Evolutionary conservation across 2,329 filamentous ascomycete genomes (phyloP), one percentile per base, ranked within the genome.

Genomic region (Arthrinium puccinioides): DNA sequence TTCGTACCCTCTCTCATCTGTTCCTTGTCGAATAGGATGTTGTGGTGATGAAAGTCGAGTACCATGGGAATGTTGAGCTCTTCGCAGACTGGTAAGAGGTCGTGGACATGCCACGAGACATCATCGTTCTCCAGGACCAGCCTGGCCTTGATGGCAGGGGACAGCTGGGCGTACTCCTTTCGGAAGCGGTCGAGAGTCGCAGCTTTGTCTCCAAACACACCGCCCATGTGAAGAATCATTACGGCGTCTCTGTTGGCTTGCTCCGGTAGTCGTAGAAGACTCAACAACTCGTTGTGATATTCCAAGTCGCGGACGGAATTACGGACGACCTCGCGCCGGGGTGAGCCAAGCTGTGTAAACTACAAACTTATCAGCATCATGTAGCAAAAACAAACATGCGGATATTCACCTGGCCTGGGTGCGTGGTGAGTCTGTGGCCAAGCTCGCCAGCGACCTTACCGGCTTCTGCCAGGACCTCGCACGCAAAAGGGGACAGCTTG

Each of bases 91-190:
- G 90, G 89, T 0, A 97, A 68, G 6, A 97, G 64, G 51, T 97
- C 89, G 50, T 96, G 89, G 0, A 95, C 86, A n/a, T 77, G 82
- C 84, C 87, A 97, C 25, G 79, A 79, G 2, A 97, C 86, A 55
- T 97, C 90, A 59, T 96, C 90, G 45, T 97, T 97, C 56, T 97
- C 90, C 14, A 97, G 67, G 0, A 97, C 90, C 0, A 97, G 63
- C 0, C 90, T 76, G 5, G 78, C 76, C 61, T 92, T 94, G 44
- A 96, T 68, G 4, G 77, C 73, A 4, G 77, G 70, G 0, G 84
- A 74, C 1, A 94, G 57, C 2, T 56, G 69, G 1, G 64, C 64
- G 45, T 94, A 94, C 44, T 89, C 88, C 35, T 79, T 62, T 18
- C 82, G 73, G 57, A 95, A 95, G 2, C 89, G 76, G 39, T 82